A percentile compares a stretch with the other conserved stretches of the same genome.
These are phyloP conservation scores for Stephanodiscus minutulus DNA, from an alignment of 108 stramenopile genomes.

Conservation along the genomic window DNA sequence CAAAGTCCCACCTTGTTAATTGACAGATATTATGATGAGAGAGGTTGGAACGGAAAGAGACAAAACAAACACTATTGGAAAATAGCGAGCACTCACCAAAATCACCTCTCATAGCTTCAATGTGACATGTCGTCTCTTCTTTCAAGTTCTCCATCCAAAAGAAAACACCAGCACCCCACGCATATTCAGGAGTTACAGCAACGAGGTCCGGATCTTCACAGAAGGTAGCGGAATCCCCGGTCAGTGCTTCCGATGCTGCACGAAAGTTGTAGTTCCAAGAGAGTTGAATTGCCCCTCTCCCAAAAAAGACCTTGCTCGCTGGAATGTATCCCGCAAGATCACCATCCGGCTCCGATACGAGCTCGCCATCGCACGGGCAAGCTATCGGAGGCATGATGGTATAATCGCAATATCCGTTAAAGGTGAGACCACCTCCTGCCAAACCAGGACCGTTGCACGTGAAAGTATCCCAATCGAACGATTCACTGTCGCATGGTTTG, in stretches of 20 bases:
- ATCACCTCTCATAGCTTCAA: conserved; percentile 39
- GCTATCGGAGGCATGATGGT: conserved; percentile 40
- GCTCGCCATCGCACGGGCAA: conserved; percentile 39
- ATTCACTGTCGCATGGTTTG: conserved; percentile 44
- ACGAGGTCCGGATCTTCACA: conserved; percentile 50
- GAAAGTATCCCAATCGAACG: conserved; percentile 50
- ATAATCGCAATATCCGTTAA: conserved; percentile 45
- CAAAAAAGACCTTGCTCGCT: conserved; percentile 44
- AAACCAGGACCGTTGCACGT: conserved; percentile 41
- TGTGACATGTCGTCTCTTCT: conserved; percentile 51
- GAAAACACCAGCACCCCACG: conserved; percentile 45
- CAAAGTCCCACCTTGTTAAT: conserved; percentile 22
- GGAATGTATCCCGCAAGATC: conserved; percentile 39
- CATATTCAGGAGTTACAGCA: conserved; percentile 44
- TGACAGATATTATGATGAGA: background rate
- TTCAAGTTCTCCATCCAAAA: conserved; percentile 56
- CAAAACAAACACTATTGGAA: background rate
- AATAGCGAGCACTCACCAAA: conserved; percentile 23
- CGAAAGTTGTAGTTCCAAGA: conserved; percentile 53
- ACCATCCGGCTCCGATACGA: conserved; percentile 12
- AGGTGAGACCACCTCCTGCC: conserved; percentile 45
- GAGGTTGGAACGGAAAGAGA: background rate
- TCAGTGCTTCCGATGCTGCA: conserved; percentile 46
- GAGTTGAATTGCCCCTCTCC: conserved; percentile 45
- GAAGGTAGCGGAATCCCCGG: conserved; percentile 43